Conservation (phyloP, 306 rosid genomes). For the Citrullus amarus region DNA sequence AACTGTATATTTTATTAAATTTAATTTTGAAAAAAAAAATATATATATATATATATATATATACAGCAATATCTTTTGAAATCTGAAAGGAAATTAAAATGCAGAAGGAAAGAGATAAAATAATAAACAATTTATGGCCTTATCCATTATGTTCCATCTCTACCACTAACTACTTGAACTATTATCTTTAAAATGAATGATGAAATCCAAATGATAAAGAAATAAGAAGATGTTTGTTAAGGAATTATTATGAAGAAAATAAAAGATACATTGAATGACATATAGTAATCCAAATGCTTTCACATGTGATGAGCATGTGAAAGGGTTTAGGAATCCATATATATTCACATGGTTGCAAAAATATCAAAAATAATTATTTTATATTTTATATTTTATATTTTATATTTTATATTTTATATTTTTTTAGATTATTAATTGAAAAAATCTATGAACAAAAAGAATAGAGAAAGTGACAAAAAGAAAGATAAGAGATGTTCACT, state of each 20-base stretch:
- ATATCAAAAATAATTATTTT: too few species aligned
- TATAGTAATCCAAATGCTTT: background rate
- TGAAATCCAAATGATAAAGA: background rate
- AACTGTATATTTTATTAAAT: too few species aligned
- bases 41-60: too few species aligned
- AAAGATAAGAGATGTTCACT: background rate
- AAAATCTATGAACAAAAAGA: background rate
- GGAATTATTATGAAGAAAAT: background rate
- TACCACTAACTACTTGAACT: background rate
- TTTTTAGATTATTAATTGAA: background rate
- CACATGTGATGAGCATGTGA: constrained; percentile 30
- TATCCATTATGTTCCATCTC: too few species aligned
- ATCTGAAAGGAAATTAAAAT: background rate
- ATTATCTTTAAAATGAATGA: background rate
- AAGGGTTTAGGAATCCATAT: background rate
- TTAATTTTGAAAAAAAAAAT: too few species aligned
- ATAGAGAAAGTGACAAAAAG: background rate
- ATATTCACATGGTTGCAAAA: constrained; percentile 18
- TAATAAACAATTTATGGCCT: too few species aligned
- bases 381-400: too few species aligned
- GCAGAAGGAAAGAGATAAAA: background rate
- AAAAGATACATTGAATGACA: background rate
- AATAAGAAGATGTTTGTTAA: background rate
- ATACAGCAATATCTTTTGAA: background rate
- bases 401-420: too few species aligned